Percentiles rank a stretch among this genome's conserved stretches.
Evolutionary conservation across 2,329 filamentous ascomycete genomes (phyloP).

Genomic region (Aureobasidium vineae): DNA sequence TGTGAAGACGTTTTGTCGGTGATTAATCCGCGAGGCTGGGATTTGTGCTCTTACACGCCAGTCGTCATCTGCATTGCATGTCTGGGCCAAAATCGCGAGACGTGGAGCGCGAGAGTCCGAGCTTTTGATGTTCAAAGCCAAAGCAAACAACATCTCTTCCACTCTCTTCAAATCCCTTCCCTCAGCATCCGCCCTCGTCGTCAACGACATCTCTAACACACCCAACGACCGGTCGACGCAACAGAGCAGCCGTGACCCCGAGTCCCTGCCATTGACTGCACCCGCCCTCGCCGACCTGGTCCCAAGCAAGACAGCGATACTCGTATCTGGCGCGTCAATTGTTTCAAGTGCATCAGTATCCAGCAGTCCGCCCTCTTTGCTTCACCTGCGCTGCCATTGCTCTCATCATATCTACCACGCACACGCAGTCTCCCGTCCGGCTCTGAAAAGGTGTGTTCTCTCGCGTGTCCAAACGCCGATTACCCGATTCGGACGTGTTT

Average conservation of each 20-base stretch:
- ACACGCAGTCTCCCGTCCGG: not conserved
- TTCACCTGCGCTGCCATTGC: conserved; percentile 19
- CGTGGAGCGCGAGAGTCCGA: conserved; percentile 21
- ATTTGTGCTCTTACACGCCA: conserved; percentile 14
- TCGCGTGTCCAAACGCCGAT: conserved; percentile 18
- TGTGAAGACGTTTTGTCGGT: conserved; percentile 15
- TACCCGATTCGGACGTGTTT: conserved; percentile 28
- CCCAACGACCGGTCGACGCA: conserved; percentile 19
- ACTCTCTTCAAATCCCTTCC: conserved; percentile 22
- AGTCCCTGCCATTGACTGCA: conserved; percentile 18
- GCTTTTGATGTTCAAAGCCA: conserved; percentile 25
- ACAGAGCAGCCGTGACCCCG: not conserved
- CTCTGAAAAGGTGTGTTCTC: conserved; percentile 4
- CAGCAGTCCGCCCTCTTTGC: conserved; percentile 21
- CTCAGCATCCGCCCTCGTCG: conserved; percentile 23
- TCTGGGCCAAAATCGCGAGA: conserved; percentile 16
- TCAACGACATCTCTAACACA: conserved; percentile 1
- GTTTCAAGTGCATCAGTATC: conserved; percentile 24
- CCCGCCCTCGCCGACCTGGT: conserved; percentile 12
- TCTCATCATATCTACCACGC: not conserved
- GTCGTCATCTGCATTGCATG: conserved; percentile 12
- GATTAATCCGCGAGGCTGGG: conserved; percentile 11
- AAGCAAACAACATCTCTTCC: conserved; percentile 23
- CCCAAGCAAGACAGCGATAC: not conserved
- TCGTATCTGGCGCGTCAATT: conserved; percentile 22